Conservation (phyloP, 169 alveolate genomes). For the Blepharisma undulans region DNA sequence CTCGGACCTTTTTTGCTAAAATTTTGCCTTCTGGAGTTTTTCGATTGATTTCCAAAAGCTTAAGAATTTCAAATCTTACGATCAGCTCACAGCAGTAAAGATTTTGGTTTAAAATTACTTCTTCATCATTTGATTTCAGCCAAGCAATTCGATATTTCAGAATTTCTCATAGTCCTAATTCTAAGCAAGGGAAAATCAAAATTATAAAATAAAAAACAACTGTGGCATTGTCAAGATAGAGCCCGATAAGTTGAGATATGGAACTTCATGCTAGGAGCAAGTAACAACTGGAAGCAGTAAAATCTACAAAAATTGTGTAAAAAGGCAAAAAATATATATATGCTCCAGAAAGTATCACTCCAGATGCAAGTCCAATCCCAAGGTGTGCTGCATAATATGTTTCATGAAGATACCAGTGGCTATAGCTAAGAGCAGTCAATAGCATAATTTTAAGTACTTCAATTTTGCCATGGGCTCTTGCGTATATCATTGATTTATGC, state of each 20-base stretch:
- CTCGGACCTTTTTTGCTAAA: neutral
- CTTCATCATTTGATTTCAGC: neutral
- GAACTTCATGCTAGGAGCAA: neutral
- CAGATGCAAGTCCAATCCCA: neutral
- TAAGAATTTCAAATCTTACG: neutral
- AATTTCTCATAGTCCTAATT: neutral
- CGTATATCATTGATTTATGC: neutral
- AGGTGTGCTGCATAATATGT: neutral
- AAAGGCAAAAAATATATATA: conserved; percentile 8
- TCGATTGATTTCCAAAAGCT: neutral
- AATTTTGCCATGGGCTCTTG: conserved; percentile 27
- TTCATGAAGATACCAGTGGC: neutral
- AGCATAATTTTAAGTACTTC: neutral
- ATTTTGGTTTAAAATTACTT: neutral
- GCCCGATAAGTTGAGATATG: neutral
- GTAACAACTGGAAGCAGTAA: neutral
- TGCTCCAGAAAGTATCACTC: neutral
- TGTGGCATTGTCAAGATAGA: neutral
- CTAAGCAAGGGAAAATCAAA: conserved; percentile 19
- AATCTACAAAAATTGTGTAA: neutral
- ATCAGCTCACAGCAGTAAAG: neutral
- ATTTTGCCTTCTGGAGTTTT: neutral
- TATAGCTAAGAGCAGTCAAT: neutral
- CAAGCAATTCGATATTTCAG: neutral
- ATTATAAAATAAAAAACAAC: neutral